phyloP scores from a whole-genome alignment of 208 protist species.

The Zelonia costaricensis region DNA sequence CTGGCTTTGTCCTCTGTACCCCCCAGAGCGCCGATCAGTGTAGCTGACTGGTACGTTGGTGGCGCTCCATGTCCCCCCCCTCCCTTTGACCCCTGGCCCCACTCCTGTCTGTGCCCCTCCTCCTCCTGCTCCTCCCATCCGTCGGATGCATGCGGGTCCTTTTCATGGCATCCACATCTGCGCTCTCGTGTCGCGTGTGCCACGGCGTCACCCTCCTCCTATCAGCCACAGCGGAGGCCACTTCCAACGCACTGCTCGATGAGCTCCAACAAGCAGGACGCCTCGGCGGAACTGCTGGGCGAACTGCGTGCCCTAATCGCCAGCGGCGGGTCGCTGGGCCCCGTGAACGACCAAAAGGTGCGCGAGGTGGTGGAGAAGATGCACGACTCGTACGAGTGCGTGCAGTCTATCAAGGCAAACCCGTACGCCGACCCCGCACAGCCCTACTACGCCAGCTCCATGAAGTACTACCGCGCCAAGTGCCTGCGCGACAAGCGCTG shows the following conservation, averaged over 20 bases:
- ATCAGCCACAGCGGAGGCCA: no score
- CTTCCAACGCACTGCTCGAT: slow-evolving; percentile 2
- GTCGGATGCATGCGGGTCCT: no score
- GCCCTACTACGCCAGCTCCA: slow-evolving; percentile 78
- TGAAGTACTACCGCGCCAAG: slow-evolving; percentile 73
- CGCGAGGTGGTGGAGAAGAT: slow-evolving; percentile 62
- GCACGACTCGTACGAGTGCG: slow-evolving; percentile 50
- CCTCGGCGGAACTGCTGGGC: slow-evolving; percentile 75
- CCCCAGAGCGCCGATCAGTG: no score
- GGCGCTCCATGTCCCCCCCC: no score
- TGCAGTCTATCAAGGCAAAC: slow-evolving; percentile 59
- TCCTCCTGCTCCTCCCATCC: no score
- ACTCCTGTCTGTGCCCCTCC: no score
- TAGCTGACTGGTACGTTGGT: no score
- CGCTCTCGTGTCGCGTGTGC: no score
- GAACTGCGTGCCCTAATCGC: slow-evolving; percentile 80
- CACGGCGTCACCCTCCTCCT: no score
- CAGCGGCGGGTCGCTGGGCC: slow-evolving; percentile 54
- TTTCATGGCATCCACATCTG: no score
- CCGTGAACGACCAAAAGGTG: slow-evolving; percentile 75
- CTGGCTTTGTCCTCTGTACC: no score
- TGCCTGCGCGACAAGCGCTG: slow-evolving; percentile 84
- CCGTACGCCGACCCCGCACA: slow-evolving; percentile 70
- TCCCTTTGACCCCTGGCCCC: no score
- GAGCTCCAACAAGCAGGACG: slow-evolving; percentile 40